Percentiles rank a stretch among this genome's conserved stretches.
Evolutionary conservation across 2,329 filamentous ascomycete species (phyloP).

Genomic region (Fusarium setosum): DNA sequence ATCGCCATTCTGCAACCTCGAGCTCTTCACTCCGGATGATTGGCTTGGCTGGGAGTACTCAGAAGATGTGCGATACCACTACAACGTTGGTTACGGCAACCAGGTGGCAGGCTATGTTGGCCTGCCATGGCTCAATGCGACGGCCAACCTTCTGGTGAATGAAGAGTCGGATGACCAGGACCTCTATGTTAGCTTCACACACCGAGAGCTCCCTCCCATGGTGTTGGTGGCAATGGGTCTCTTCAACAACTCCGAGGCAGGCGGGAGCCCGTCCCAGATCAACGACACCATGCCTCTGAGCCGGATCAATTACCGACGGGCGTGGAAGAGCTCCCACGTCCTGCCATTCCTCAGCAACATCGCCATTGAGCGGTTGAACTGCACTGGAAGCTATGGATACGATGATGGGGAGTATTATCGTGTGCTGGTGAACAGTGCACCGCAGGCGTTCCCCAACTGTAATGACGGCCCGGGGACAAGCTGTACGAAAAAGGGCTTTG

Average conservation of each 20-base stretch:
- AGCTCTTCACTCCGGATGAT: constrained; percentile 69
- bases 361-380: constrained; percentile 73
- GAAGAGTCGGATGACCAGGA: constrained; percentile 59
- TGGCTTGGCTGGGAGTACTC: constrained; percentile 76
- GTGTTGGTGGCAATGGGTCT: constrained; percentile 75
- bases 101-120: constrained; percentile 67
- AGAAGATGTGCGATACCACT: constrained; percentile 72
- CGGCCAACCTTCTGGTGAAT: constrained; percentile 60
- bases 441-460: constrained; percentile 30
- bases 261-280: constrained; percentile 56
- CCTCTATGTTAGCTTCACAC: constrained; percentile 75
- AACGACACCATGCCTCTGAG: constrained; percentile 74
- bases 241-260: constrained; percentile 74
- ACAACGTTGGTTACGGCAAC: constrained; percentile 75
- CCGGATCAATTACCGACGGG: constrained; percentile 70
- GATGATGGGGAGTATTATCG: constrained; percentile 41
- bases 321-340: constrained; percentile 72
- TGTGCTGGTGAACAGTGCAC: constrained; percentile 38
- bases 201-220: constrained; percentile 75
- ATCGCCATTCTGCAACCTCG: constrained; percentile 70
- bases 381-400: constrained; percentile 64
- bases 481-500: constrained; percentile 29
- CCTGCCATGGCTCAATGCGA: constrained; percentile 75
- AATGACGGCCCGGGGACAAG: constrained; percentile 35
- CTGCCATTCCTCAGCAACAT: constrained; percentile 75